phyloP scores from a whole-genome alignment of 768 basidiomycete genomes.

The Tulasnella sp. region DNA sequence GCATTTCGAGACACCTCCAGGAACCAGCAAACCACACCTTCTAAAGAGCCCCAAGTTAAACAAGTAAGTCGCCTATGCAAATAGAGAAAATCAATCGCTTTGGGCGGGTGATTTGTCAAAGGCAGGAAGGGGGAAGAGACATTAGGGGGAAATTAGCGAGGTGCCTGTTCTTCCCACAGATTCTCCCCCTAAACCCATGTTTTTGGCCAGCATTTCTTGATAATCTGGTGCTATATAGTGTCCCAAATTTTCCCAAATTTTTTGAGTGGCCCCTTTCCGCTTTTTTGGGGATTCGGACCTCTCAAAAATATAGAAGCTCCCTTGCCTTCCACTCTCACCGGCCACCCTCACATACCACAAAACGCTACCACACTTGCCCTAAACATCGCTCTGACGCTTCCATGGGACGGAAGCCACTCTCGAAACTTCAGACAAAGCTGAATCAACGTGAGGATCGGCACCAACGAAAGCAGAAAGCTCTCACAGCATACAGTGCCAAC shows the following conservation, averaged over 20 bases:
- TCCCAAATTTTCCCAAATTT: not conserved
- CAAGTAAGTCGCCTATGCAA: too few species aligned
- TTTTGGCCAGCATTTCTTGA: too few species aligned
- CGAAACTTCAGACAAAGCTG: not conserved
- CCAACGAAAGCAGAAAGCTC: not conserved
- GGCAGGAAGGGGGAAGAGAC: too few species aligned
- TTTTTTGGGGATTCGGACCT: not conserved
- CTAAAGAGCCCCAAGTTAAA: too few species aligned
- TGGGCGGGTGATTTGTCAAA: too few species aligned
- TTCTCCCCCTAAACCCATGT: too few species aligned
- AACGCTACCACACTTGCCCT: not conserved
- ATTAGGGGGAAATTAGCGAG: too few species aligned
- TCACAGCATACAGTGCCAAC: not conserved
- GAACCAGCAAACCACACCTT: too few species aligned
- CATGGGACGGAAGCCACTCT: not conserved
- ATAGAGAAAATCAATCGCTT: too few species aligned
- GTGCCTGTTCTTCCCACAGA: too few species aligned
- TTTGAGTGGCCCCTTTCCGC: not conserved
- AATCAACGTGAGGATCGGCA: not conserved
- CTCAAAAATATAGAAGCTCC: not conserved
- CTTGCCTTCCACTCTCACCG: not conserved
- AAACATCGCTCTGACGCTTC: not conserved
- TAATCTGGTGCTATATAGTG: not conserved
- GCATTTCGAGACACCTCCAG: not conserved
- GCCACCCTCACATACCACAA: not conserved